phyloP scores from a whole-genome alignment of 192 early-diverging fungal genomes.

The Backusella parvicylindrica region DNA sequence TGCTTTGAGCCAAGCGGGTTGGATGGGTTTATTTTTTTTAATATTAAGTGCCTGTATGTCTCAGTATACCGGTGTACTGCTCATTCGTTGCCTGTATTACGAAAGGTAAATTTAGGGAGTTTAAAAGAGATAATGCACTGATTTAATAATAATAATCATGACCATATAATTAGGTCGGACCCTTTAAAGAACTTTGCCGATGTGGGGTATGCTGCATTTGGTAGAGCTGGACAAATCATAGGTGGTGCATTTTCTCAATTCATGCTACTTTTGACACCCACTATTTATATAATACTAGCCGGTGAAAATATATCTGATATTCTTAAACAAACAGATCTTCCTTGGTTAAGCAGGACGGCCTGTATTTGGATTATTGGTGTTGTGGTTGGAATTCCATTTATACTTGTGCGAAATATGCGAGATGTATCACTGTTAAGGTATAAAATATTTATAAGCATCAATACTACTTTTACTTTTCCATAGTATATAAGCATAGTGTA shows the following conservation, averaged over 20 bases:
- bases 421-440: conserved; percentile 59
- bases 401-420: conserved; percentile 68
- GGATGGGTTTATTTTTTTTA: conserved; percentile 47
- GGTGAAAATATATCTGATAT: conserved; percentile 67
- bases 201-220: conserved; percentile 74
- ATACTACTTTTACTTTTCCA: not conserved
- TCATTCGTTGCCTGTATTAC: conserved; percentile 53
- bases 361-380: conserved; percentile 68
- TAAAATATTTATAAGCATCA: not conserved
- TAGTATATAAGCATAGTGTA: too few species aligned
- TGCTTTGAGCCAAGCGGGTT: conserved; percentile 51
- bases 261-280: conserved; percentile 62
- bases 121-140: not conserved
- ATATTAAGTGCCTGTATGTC: conserved; percentile 47
- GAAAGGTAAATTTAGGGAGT: conserved; percentile 4
- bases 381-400: conserved; percentile 66
- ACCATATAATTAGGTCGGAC: not conserved
- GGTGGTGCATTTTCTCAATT: conserved; percentile 58
- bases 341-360: conserved; percentile 40
- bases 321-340: conserved; percentile 28
- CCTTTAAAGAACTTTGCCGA: conserved; percentile 38
- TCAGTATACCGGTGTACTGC: conserved; percentile 49
- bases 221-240: conserved; percentile 55
- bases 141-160: not conserved
- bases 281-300: conserved; percentile 72